Percentiles rank a stretch among this genome's conserved stretches.
Conservation (phyloP, 148 eudicot genomes). For the Agrostemma githago region DNA sequence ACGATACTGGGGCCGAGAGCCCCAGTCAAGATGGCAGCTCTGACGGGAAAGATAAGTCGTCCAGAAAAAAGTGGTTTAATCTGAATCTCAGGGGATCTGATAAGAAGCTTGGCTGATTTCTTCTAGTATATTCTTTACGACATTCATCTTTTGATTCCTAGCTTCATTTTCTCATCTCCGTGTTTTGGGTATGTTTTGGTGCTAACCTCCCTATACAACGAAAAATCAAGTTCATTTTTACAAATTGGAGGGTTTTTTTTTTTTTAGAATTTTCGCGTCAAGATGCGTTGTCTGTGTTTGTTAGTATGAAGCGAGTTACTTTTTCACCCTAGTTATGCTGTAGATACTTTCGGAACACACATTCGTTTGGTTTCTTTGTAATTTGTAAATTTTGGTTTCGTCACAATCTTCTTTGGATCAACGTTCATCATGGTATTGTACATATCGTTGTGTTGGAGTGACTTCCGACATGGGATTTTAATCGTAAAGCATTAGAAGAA, state of each 20-base stretch:
- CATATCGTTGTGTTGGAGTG: too few relatives aligned
- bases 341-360: neutral
- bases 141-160: conserved; percentile 6
- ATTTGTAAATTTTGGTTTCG: neutral
- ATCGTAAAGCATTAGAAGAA: too few relatives aligned
- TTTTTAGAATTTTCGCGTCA: neutral
- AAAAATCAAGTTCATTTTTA: neutral
- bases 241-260: neutral
- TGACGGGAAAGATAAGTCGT: conserved; percentile 72
- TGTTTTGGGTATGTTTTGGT: conserved; percentile 10
- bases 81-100: conserved; percentile 77
- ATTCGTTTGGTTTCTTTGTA: neutral
- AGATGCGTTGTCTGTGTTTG: neutral
- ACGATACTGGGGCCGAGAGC: conserved; percentile 59
- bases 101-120: conserved; percentile 37
- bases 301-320: conserved; percentile 1
- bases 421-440: too few relatives aligned
- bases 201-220: neutral
- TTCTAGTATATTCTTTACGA: neutral
- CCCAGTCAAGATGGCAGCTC: conserved; percentile 74
- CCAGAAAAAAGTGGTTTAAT: conserved; percentile 86
- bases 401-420: neutral
- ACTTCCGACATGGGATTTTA: too few relatives aligned
- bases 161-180: neutral
- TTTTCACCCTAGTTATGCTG: neutral